phyloP scores from a whole-genome alignment of 768 basidiomycete genomes.

The Rhodotorula kratochvilovae region DNA sequence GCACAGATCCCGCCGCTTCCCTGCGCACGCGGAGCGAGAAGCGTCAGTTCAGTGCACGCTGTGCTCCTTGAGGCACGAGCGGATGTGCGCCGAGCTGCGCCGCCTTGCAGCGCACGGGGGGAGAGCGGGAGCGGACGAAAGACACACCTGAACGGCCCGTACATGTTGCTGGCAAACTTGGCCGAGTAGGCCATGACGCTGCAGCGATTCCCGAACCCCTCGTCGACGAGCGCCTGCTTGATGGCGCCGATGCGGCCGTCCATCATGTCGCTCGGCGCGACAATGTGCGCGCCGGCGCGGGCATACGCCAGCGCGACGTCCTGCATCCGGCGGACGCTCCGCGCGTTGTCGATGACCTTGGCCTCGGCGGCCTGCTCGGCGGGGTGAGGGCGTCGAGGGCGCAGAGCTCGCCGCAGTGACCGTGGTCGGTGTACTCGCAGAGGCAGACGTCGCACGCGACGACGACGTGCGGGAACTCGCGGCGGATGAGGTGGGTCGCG shows the following conservation, averaged over 20 bases:
- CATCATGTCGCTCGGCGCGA: conserved; percentile 99
- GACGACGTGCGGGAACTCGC: conserved; percentile 75
- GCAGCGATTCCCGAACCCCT: conserved; percentile 78
- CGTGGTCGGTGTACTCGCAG: conserved; percentile 99
- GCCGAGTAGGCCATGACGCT: conserved; percentile 95
- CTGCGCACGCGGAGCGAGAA: conserved; percentile 49
- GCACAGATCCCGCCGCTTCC: conserved; percentile 95
- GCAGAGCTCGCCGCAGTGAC: conserved; percentile 80
- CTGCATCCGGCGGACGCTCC: conserved; percentile 81
- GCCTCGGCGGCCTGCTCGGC: conserved; percentile 51
- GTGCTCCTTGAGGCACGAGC: too few species aligned
- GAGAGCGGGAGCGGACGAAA: not conserved
- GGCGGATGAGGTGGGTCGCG: conserved; percentile 72
- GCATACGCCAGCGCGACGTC: conserved; percentile 90
- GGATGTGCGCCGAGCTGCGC: too few species aligned
- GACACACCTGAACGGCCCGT: conserved; percentile 87
- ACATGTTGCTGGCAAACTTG: conserved; percentile 90
- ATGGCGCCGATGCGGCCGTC: conserved; percentile 83
- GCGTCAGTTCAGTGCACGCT: too few species aligned
- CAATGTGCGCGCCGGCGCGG: conserved; percentile 90
- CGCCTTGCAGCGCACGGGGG: too few species aligned
- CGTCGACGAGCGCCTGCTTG: conserved; percentile 76
- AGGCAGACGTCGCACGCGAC: conserved; percentile 94
- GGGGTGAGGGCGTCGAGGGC: conserved; percentile 49
- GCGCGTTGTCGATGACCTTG: conserved; percentile 60